Conservation (phyloP, 2,329 filamentous ascomycete species). For the Alternaria brassicicola region DNA sequence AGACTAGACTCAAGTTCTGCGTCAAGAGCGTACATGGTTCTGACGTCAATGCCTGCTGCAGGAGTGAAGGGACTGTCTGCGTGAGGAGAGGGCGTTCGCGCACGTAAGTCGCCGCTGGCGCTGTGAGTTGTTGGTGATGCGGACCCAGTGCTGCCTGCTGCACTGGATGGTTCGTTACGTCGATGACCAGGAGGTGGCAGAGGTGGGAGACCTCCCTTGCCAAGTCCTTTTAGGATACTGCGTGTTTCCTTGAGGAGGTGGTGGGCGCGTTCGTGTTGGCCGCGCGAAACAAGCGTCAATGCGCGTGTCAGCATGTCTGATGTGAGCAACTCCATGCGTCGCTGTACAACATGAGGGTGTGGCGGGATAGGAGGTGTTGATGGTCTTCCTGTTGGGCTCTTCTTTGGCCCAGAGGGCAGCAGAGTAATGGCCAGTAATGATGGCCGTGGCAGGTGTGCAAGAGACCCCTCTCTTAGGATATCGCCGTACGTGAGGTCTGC, state of each 20-base stretch:
- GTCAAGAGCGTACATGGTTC: constrained; percentile 84
- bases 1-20: constrained; percentile 86
- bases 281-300: constrained; percentile 85
- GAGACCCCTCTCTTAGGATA: constrained; percentile 83
- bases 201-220: constrained; percentile 91
- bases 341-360: constrained; percentile 91
- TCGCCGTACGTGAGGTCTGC: constrained; percentile 94
- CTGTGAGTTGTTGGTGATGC: constrained; percentile 49
- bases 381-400: constrained; percentile 61
- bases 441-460: constrained; percentile 84
- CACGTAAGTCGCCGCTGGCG: constrained; percentile 43
- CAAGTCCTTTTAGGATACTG: constrained; percentile 92
- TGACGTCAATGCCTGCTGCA: constrained; percentile 78
- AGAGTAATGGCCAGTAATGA: constrained; percentile 95
- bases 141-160: constrained; percentile 47
- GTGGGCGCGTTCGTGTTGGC: constrained; percentile 91
- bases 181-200: constrained; percentile 68
- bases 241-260: constrained; percentile 92
- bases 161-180: constrained; percentile 48
- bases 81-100: constrained; percentile 47
- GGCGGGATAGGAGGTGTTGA: constrained; percentile 80
- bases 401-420: constrained; percentile 72
- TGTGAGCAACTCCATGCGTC: constrained; percentile 95
- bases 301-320: constrained; percentile 97
- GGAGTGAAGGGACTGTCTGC: constrained; percentile 60